phyloP scores from a whole-genome alignment of 2,329 filamentous ascomycete species.

The Colletotrichum destructivum region DNA sequence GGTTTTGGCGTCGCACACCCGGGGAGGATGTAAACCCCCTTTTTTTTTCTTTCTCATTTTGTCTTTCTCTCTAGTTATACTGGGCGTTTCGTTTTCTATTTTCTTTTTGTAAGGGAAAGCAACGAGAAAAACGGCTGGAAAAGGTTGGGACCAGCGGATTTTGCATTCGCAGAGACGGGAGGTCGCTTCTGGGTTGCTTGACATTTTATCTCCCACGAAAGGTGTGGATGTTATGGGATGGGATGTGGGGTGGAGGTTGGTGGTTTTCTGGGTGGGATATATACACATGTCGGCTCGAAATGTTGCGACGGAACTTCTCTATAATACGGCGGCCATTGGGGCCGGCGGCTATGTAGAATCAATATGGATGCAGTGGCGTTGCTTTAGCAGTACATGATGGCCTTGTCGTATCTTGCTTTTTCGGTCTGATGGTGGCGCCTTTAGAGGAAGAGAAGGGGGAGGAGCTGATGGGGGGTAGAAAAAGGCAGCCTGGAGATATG shows the following conservation, averaged over 20 bases:
- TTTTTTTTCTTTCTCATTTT: no score
- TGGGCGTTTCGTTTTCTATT: conserved; percentile 8
- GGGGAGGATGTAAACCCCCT: not conserved
- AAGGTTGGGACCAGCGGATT: conserved; percentile 37
- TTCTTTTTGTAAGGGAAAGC: conserved; percentile 21
- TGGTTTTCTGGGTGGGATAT: conserved; percentile 7
- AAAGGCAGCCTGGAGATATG: conserved; percentile 3
- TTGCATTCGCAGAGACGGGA: conserved; percentile 30
- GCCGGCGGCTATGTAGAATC: conserved; percentile 31
- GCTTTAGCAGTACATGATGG: not conserved
- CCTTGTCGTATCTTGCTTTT: no score
- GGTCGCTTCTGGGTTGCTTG: conserved; percentile 19
- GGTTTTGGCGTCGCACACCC: conserved; percentile 16
- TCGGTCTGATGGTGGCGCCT: not conserved
- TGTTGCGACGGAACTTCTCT: conserved; percentile 29
- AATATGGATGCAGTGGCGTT: conserved; percentile 29
- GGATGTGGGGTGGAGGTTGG: not conserved
- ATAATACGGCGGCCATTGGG: conserved; percentile 24
- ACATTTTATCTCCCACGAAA: conserved; percentile 13
- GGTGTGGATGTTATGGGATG: conserved; percentile 23
- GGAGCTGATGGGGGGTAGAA: not conserved
- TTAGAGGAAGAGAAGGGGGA: no score
- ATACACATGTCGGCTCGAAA: conserved; percentile 30
- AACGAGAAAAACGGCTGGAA: conserved; percentile 37
- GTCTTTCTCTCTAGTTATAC: conserved; percentile 4